A percentile compares a stretch with the other conserved stretches of the same genome.
These are phyloP conservation scores for Talaromyces sp. DNA, from an alignment of 2,329 filamentous ascomycete species.

Conservation along the genomic window DNA sequence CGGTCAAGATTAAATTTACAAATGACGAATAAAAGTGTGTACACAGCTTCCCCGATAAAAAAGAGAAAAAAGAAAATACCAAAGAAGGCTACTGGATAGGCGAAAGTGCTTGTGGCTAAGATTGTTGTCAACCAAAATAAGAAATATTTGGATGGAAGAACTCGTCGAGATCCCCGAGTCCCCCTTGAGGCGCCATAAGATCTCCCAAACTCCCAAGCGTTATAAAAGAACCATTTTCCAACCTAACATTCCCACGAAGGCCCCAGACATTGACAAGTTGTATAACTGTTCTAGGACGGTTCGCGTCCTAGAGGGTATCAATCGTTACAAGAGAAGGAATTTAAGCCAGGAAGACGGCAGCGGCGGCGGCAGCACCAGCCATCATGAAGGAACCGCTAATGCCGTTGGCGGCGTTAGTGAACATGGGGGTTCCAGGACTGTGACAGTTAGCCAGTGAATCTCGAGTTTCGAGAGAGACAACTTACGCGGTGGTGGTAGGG, in stretches of 20 bases:
- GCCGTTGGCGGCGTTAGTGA: slow-evolving; percentile 26
- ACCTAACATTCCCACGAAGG: neutral
- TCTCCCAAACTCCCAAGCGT: neutral
- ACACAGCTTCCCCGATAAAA: neutral
- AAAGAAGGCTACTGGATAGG: neutral
- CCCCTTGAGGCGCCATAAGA: neutral
- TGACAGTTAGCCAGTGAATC: neutral
- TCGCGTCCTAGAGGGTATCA: slow-evolving; percentile 19
- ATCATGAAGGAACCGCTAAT: slow-evolving; percentile 23
- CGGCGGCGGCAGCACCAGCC: slow-evolving; percentile 25
- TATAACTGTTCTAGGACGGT: neutral
- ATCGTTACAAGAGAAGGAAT: slow-evolving; percentile 22
- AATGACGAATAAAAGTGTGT: neutral
- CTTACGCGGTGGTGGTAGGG: slow-evolving; percentile 4
- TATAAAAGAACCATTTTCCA: neutral
- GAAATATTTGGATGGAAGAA: neutral
- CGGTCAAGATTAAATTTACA: neutral
- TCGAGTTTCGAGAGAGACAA: neutral
- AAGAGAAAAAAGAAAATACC: neutral
- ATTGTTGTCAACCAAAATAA: neutral
- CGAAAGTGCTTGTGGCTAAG: neutral
- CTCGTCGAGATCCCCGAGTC: neutral
- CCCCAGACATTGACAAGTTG: neutral
- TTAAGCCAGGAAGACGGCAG: slow-evolving; percentile 29
- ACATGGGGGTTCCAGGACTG: slow-evolving; percentile 17